phyloP scores from a whole-genome alignment of 1,284 basidiomycete genomes.

The Moniliella sp. region DNA sequence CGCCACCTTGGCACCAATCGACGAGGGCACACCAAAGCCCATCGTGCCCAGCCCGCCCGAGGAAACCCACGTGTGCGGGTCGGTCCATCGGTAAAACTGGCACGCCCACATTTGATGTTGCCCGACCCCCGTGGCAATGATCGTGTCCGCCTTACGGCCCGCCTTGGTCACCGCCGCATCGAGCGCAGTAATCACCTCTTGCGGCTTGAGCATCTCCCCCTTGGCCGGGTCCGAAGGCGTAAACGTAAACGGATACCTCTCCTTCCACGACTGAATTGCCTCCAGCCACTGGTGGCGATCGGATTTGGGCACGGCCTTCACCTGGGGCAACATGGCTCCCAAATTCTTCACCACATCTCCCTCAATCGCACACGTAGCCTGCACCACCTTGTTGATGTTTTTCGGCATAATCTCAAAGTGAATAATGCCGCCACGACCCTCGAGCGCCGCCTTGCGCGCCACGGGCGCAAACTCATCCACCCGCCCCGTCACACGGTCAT shows the following conservation, averaged over 20 bases:
- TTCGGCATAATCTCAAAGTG: constrained; percentile 97
- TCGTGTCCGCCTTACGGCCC: constrained; percentile 60
- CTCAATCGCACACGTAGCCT: constrained; percentile 75
- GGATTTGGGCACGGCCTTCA: constrained; percentile 5
- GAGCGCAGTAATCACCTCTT: constrained; percentile 82
- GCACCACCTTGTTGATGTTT: constrained; percentile 96
- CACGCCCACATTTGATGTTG: constrained; percentile 99
- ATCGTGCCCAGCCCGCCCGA: constrained; percentile 85
- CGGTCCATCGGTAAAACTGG: constrained; percentile 73
- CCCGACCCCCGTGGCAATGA: constrained; percentile 81
- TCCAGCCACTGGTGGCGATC: constrained; percentile 55
- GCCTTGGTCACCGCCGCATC: constrained; percentile 42
- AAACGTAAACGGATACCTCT: constrained; percentile 71
- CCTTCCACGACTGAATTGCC: constrained; percentile 52
- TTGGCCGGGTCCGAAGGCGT: constrained; percentile 42
- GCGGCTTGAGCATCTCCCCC: constrained; percentile 67
- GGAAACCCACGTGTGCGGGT: constrained; percentile 70
- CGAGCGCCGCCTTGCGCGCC: constrained; percentile 60
- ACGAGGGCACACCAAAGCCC: constrained; percentile 85
- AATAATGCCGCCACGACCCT: constrained; percentile 81
- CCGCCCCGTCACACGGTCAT: constrained; percentile 90
- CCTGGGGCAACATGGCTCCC: constrained; percentile 54
- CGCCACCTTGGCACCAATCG: constrained; percentile 88
- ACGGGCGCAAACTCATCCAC: constrained; percentile 73
- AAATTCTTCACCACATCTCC: constrained; percentile 77